These are phyloP conservation scores for Geotrichum restrictum DNA, from an alignment of 1,139 yeast species.

Conservation along the genomic window DNA sequence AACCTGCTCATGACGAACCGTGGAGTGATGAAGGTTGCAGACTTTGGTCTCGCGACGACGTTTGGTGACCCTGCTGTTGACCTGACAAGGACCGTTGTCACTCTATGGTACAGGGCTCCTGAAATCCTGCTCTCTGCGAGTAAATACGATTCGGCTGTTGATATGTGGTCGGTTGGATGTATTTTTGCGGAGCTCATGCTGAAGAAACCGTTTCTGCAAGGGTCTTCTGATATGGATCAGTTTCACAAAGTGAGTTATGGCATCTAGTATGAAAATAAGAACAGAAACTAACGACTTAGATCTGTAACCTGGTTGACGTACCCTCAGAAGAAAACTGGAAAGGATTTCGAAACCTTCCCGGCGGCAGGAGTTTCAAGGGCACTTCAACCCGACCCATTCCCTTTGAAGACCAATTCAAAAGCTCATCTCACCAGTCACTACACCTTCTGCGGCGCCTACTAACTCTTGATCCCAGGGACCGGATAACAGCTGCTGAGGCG, in stretches of 20 bases:
- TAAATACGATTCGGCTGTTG: constrained; percentile 57
- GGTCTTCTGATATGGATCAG: constrained; percentile 53
- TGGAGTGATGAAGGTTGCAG: constrained; percentile 55
- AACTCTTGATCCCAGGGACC: constrained; percentile 58
- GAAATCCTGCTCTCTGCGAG: constrained; percentile 64
- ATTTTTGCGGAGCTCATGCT: constrained; percentile 53
- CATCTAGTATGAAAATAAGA: constrained; percentile 15
- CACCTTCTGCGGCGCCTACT: constrained; percentile 61
- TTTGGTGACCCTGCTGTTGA: constrained; percentile 24
- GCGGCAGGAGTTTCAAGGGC: not conserved
- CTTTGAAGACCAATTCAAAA: constrained; percentile 16
- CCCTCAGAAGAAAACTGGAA: constrained; percentile 31
- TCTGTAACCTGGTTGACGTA: constrained; percentile 19
- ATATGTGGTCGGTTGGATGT: constrained; percentile 79
- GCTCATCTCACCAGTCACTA: constrained; percentile 53
- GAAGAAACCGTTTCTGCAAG: constrained; percentile 52
- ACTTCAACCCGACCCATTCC: constrained; percentile 3
- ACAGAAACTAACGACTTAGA: no score
- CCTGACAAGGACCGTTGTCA: constrained; percentile 33
- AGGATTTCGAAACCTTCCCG: constrained; percentile 26
- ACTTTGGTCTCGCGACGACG: constrained; percentile 49
- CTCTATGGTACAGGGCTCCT: constrained; percentile 57
- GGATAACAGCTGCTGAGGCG: constrained; percentile 61
- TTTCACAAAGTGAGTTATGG: constrained; percentile 29
- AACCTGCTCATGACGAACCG: constrained; percentile 52